Evolutionary conservation across 2,329 filamentous ascomycete species (phyloP).

Genomic region (Penicillium expansum): DNA sequence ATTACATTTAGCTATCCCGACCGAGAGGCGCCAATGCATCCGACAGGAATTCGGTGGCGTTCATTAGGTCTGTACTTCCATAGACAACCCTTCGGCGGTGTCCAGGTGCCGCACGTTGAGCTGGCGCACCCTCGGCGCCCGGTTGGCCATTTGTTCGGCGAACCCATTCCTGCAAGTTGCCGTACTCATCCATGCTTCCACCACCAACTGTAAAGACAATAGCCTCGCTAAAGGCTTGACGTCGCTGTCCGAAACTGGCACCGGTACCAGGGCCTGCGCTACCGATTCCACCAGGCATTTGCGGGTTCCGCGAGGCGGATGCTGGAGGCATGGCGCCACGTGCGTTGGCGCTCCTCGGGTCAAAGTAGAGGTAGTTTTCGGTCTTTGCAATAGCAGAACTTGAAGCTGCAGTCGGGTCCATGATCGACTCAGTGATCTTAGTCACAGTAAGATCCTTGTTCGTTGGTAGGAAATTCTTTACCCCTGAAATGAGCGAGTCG

Average conservation of each 20-base stretch:
- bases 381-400: conserved; percentile 94
- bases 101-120: conserved; percentile 39
- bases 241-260: conserved; percentile 84
- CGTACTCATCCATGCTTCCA: conserved; percentile 98
- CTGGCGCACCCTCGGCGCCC: conserved; percentile 48
- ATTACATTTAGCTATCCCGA: conserved; percentile 47
- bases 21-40: conserved; percentile 58
- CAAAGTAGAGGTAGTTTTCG: conserved; percentile 95
- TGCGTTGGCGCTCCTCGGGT: conserved; percentile 88
- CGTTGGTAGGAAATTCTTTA: conserved; percentile 96
- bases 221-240: conserved; percentile 85
- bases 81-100: conserved; percentile 83
- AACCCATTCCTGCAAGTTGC: conserved; percentile 95
- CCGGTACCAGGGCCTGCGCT: conserved; percentile 62
- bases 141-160: conserved; percentile 63
- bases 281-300: conserved; percentile 43
- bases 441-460: conserved; percentile 96
- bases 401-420: conserved; percentile 88
- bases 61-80: conserved; percentile 77
- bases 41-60: conserved; percentile 59
- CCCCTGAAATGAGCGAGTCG: conserved; percentile 88
- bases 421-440: conserved; percentile 96
- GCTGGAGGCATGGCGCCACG: conserved; percentile 86
- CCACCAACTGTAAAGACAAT: conserved; percentile 95
- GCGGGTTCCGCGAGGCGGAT: conserved; percentile 50